A percentile compares a stretch with the other conserved stretches of the same genome.
phyloP scores from a whole-genome alignment of 164 flowering plant species.

The Tetracentron sinense region DNA sequence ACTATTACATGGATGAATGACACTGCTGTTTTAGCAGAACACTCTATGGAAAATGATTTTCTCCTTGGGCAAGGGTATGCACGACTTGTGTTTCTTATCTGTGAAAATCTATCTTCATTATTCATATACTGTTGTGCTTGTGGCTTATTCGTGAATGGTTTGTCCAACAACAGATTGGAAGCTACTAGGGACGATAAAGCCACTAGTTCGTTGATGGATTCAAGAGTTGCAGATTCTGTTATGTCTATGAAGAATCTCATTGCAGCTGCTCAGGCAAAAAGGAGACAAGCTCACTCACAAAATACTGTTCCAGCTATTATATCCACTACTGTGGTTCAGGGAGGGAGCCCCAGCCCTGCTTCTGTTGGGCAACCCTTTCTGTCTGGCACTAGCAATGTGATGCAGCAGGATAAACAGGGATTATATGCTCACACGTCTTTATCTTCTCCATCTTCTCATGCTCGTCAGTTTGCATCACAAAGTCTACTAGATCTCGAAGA shows the following conservation, averaged over 20 bases:
- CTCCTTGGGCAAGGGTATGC: slow-evolving; percentile 39
- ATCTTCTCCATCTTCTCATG: slow-evolving; percentile 51
- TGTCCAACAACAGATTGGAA: slow-evolving; percentile 32
- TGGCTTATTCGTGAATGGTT: slow-evolving; percentile 5
- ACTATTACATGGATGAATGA: slow-evolving; percentile 23
- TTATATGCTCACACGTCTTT: slow-evolving; percentile 25
- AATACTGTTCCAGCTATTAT: slow-evolving; percentile 26
- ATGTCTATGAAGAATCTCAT: slow-evolving; percentile 83
- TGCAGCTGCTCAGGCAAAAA: slow-evolving; percentile 95
- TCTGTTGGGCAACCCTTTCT: slow-evolving; percentile 28
- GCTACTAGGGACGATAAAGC: slow-evolving; percentile 33
- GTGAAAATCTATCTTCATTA: neutral
- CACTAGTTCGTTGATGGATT: slow-evolving; percentile 27
- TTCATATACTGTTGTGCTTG: neutral
- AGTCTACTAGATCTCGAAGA: slow-evolving; percentile 54
- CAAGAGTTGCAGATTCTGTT: slow-evolving; percentile 45
- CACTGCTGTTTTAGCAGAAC: slow-evolving; percentile 18
- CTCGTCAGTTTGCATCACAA: slow-evolving; percentile 31
- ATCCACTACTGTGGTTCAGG: slow-evolving; percentile 30
- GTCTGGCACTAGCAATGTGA: slow-evolving; percentile 30
- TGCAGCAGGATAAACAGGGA: slow-evolving; percentile 41
- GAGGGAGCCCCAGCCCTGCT: slow-evolving; percentile 50
- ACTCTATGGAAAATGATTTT: slow-evolving; percentile 20
- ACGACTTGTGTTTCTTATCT: neutral
- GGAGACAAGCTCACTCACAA: slow-evolving; percentile 59